Evolutionary conservation across 2,329 filamentous ascomycete genomes (phyloP), one percentile per base, ranked within the genome.

Genomic region (Drechslera avenae): DNA sequence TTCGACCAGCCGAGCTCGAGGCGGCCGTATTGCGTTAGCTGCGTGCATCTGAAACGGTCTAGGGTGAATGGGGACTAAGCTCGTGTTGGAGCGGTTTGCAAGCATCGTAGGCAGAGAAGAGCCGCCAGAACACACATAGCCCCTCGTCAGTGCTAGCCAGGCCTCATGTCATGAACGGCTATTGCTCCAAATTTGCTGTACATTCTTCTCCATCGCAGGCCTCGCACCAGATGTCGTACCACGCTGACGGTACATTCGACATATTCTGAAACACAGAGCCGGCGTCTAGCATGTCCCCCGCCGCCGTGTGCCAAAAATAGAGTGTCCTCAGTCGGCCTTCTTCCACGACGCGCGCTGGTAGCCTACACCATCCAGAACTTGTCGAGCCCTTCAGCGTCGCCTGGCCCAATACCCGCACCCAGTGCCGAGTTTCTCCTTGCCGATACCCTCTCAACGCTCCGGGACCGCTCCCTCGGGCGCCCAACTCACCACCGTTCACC

Each of bases 251-350:
- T 55, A 50, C 56, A 50, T 46, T 52, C 44, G 46, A 51, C 34
- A 35, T 18, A 17, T 50, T 53, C 61, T 70, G 66, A 70, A 70
- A 68, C 67, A 50, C 37, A 53, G 39, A 58, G 62, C 60, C 60
- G 59, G 56, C 56, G 54, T 62, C 56, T 67, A 63, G 60, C 55
- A 41, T 54, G 47, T 55, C 56, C 55, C 60, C 55, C 58, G 57
- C 59, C 50, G 50, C 46, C 52, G 35, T 47, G 54, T 49, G 62
- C 53, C 62, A 69, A 64, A 63, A 67, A 67, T 69, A 68, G 63
- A 60, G 39, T 50, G 50, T 56, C 43, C 52, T 52, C 50, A 47
- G 31, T 52, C 50, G 48, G 56, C 45, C 54, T 46, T 50, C 43
- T n/a, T 52, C 47, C 41, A 49, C 59, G 46, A 54, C 62, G 42